phyloP scores from a whole-genome alignment of 2,329 filamentous ascomycete genomes.

The Trichoderma koningii region DNA sequence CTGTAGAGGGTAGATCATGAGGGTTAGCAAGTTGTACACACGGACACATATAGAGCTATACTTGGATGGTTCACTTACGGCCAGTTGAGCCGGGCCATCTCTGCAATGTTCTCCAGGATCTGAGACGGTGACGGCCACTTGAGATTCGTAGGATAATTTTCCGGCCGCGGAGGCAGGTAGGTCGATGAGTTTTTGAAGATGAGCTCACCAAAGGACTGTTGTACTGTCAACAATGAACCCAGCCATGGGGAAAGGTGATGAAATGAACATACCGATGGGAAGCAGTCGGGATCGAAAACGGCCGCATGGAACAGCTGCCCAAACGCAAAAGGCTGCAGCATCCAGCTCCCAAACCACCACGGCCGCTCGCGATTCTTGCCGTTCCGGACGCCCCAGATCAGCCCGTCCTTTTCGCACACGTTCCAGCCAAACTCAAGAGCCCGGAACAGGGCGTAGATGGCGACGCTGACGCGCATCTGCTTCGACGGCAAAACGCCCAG shows the following conservation, averaged over 20 bases:
- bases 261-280: constrained; percentile 57
- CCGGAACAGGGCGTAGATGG: constrained; percentile 79
- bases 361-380: constrained; percentile 63
- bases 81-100: constrained; percentile 81
- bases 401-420: constrained; percentile 71
- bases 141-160: constrained; percentile 64
- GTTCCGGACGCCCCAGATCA: constrained; percentile 62
- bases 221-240: not conserved
- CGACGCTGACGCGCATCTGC: constrained; percentile 72
- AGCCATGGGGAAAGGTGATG: not conserved
- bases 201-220: constrained; percentile 43
- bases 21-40: too few species aligned
- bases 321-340: constrained; percentile 74
- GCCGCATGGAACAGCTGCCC: constrained; percentile 76
- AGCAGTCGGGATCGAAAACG: constrained; percentile 75
- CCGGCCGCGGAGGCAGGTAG: constrained; percentile 75
- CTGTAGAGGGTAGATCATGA: constrained; percentile 43
- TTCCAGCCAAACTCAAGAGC: constrained; percentile 89
- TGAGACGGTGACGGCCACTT: constrained; percentile 75
- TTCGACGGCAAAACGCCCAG: constrained; percentile 71
- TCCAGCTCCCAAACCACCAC: constrained; percentile 83
- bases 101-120: constrained; percentile 77
- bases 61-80: constrained; percentile 70
- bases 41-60: too few species aligned
- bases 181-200: constrained; percentile 72